Evolutionary conservation across 148 eudicot genomes (phyloP).

Genomic region (Arctostaphylos glauca): DNA sequence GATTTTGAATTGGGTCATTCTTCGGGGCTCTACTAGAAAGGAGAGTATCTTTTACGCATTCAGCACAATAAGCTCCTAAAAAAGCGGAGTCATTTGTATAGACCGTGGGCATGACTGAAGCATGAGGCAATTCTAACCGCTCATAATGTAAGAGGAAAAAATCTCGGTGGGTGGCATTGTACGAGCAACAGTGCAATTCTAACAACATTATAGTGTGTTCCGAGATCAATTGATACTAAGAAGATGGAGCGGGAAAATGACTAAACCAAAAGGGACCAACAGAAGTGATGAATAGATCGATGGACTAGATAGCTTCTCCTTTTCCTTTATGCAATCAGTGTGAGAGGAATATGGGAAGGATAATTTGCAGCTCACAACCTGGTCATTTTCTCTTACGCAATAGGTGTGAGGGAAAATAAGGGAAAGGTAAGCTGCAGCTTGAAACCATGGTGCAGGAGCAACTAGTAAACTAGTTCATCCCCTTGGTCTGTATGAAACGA

Average conservation of each 20-base stretch:
- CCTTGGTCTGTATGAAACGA: neutral
- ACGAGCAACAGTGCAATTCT: neutral
- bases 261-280: neutral
- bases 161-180: neutral
- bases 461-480: neutral
- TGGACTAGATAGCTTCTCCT: neutral
- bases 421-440: too few species aligned
- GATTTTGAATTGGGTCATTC: neutral
- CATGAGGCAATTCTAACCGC: neutral
- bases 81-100: neutral
- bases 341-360: neutral
- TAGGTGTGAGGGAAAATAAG: too few species aligned
- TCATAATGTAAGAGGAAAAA: neutral
- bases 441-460: neutral
- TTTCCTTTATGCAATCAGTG: neutral
- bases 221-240: neutral
- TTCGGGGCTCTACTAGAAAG: neutral
- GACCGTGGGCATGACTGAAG: neutral
- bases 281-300: neutral
- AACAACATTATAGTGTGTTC: neutral
- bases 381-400: neutral
- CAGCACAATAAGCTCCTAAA: neutral
- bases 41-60: neutral
- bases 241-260: neutral
- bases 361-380: neutral